Percentiles rank a stretch among this genome's conserved stretches.
These are phyloP conservation scores for Phytophthora cactorum DNA, from an alignment of 352 stramenopile genomes.

Conservation along the genomic window DNA sequence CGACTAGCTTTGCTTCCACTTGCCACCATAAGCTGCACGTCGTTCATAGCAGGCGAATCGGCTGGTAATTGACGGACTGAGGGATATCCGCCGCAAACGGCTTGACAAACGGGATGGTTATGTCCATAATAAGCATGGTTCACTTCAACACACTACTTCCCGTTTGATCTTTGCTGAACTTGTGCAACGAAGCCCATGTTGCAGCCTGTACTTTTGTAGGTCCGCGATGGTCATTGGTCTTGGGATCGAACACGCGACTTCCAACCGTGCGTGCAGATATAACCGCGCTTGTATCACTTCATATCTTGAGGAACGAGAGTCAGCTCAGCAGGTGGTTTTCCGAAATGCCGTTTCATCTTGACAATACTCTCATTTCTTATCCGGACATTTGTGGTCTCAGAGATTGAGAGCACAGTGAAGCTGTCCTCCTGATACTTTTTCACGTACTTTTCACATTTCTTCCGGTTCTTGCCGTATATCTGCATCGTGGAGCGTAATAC, in stretches of 20 bases:
- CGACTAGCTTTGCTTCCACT: slow-evolving; percentile 29
- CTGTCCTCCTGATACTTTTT: background rate
- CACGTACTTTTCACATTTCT: too few relatives aligned
- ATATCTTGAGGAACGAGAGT: background rate
- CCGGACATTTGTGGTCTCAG: too few relatives aligned
- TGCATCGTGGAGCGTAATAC: too few relatives aligned
- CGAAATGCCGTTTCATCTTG: too few relatives aligned
- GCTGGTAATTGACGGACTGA: background rate
- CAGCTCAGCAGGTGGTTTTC: background rate
- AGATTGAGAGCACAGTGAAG: too few relatives aligned
- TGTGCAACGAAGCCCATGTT: background rate
- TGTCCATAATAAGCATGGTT: background rate
- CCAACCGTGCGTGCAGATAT: background rate
- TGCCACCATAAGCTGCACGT: slow-evolving; percentile 6
- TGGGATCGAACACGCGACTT: background rate
- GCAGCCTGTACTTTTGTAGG: background rate
- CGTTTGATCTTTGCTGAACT: background rate
- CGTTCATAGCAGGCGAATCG: background rate
- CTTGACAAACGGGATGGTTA: background rate
- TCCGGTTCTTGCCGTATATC: too few relatives aligned
- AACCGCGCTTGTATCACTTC: background rate
- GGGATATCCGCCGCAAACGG: background rate
- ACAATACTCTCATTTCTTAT: too few relatives aligned
- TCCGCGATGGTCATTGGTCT: background rate
- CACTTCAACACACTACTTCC: background rate